Evolutionary conservation across 2,329 filamentous ascomycete species (phyloP), one percentile per base, ranked within the genome.

Genomic region (Calonectria hongkongensis): DNA sequence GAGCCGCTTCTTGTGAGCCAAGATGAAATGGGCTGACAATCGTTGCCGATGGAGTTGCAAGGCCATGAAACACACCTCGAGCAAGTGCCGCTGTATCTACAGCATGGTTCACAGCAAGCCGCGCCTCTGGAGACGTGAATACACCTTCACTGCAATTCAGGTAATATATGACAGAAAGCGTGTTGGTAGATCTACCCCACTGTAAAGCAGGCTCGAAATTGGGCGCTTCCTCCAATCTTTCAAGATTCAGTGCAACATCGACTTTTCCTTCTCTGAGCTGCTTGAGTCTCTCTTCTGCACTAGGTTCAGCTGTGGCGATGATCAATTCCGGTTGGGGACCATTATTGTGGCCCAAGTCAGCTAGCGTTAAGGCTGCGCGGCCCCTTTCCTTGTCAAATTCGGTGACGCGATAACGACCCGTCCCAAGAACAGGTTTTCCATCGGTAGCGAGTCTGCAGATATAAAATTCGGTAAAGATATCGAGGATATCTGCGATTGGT

Each of bases 161-260:
- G 45, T 65, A 48, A 28, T 65, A 65, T 21, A 65, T 65, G 45
- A 50, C 62, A 30, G 62, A 65, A 25, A 50, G 62, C 6, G 62
- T 65, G 13, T 65, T 65, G 27, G 45, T 65, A 10, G 62, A n/a
- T 27, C 18, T 50, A 6, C 62, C 62, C 62, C 62, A 65, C 33
- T 65, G 62, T 12, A 65, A 30, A 39, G 25, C 36, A 18, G 45
- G 43, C n/a, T 15, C 12, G 33, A 65, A 65, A 18, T 48, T 21
- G 7, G 45, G 62, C 9, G 41, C n/a, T 13, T 33, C 7, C 4
- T 65, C 62, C 43, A 65, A 15, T 39, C 27, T 48, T 16, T 65
- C 62, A 12, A 65, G 62, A 33, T 65, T 65, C n/a, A 65, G n/a
- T 8, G 62, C 62, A 50, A 65, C 62, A 50, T 65, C 45, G 21